Conservation (phyloP, 1,139 yeast genomes). For the Spathaspora sp. region DNA sequence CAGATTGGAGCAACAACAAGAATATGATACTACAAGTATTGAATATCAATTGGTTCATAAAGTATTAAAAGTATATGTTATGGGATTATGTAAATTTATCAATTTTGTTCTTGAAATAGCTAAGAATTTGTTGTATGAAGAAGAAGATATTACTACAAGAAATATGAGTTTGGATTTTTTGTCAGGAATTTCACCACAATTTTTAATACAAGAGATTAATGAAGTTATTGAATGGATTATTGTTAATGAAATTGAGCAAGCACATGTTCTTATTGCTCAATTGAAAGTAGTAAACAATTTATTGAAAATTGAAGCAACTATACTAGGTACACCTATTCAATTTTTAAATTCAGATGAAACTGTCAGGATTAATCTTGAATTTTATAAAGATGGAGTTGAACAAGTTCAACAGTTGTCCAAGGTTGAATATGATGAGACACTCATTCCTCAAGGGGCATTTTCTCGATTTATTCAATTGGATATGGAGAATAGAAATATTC, state of each 20-base stretch:
- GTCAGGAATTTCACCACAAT: constrained; percentile 22
- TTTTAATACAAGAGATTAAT: constrained; percentile 23
- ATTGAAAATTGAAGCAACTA: constrained; percentile 25
- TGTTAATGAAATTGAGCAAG: constrained; percentile 11
- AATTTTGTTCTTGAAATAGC: constrained; percentile 50
- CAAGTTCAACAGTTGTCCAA: constrained; percentile 10
- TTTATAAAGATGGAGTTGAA: constrained; percentile 20
- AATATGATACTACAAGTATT: constrained; percentile 7
- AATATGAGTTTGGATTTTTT: constrained; percentile 52
- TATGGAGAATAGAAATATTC: constrained; percentile 59
- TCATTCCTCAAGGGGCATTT: constrained; percentile 31
- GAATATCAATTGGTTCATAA: constrained; percentile 39
- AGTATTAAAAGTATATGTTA: constrained; percentile 45
- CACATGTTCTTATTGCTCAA: constrained; percentile 21
- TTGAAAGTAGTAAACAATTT: constrained; percentile 27
- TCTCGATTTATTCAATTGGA: constrained; percentile 55
- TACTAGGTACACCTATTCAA: constrained; percentile 7
- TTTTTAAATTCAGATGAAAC: constrained; percentile 5
- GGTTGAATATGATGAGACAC: constrained; percentile 8
- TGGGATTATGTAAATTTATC: constrained; percentile 54
- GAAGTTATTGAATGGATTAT: constrained; percentile 22
- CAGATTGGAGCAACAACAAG: constrained; percentile 11
- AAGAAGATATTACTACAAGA: constrained; percentile 71
- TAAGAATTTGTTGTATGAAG: constrained; percentile 67
- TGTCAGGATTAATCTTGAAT: constrained; percentile 8